A percentile compares a stretch with the other conserved stretches of the same genome.
These are phyloP conservation scores for Metschnikowia peoriensis DNA, from an alignment of 805 yeast species.

Conservation along the genomic window DNA sequence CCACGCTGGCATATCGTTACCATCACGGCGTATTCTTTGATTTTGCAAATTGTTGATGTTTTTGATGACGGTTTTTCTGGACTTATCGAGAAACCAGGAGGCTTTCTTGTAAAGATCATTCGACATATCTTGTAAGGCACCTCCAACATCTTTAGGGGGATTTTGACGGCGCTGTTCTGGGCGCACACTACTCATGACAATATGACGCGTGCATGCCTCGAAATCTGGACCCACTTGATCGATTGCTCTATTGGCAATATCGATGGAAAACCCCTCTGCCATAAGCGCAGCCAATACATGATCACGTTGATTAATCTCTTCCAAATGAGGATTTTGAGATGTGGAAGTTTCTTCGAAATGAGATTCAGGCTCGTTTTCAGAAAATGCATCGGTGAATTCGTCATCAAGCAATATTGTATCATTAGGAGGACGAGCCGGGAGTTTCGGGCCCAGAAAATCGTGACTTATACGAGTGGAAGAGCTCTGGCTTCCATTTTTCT, in stretches of 20 bases:
- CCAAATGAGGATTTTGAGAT: background rate
- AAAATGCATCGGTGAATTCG: slow-evolving; percentile 42
- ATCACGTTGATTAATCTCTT: slow-evolving; percentile 30
- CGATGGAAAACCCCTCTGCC: slow-evolving; percentile 76
- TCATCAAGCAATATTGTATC: slow-evolving; percentile 35
- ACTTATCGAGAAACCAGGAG: slow-evolving; percentile 53
- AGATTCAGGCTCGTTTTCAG: background rate
- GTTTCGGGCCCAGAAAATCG: background rate
- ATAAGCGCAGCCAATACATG: slow-evolving; percentile 62
- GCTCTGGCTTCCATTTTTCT: background rate
- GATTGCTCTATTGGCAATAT: slow-evolving; percentile 60
- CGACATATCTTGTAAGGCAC: slow-evolving; percentile 52
- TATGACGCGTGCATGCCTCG: slow-evolving; percentile 60
- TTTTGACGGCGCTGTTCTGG: background rate
- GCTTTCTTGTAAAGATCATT: slow-evolving; percentile 59
- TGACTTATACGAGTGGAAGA: background rate
- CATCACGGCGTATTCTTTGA: slow-evolving; percentile 7
- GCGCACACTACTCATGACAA: slow-evolving; percentile 47
- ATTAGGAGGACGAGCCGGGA: background rate
- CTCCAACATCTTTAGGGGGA: slow-evolving; percentile 21
- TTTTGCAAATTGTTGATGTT: slow-evolving; percentile 58
- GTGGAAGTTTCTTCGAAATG: background rate
- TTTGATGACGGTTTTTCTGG: slow-evolving; percentile 58
- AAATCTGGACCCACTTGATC: slow-evolving; percentile 57
- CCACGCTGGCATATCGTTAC: slow-evolving; percentile 61